phyloP scores from a whole-genome alignment of 345 rosid species.

The Populus tremula region DNA sequence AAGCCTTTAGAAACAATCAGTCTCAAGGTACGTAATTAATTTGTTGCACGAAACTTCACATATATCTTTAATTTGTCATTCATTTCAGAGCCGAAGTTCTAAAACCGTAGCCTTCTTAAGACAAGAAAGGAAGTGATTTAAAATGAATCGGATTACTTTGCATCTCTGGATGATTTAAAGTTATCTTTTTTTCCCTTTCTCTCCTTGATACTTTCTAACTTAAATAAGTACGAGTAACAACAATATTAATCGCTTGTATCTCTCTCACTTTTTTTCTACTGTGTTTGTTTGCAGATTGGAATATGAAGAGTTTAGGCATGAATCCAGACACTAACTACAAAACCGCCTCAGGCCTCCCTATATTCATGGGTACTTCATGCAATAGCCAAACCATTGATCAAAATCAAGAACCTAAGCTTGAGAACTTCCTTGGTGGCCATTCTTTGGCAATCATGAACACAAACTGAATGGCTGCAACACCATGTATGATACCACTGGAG shows the following conservation, averaged over 20 bases:
- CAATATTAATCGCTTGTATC: neutral
- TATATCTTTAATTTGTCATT: neutral
- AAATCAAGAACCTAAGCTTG: constrained; percentile 22
- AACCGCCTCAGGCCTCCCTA: constrained; percentile 24
- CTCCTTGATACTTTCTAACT: neutral
- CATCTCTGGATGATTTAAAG: neutral
- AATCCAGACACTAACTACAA: constrained; percentile 27
- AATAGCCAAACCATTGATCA: constrained; percentile 12
- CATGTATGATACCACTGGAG: constrained; percentile 1
- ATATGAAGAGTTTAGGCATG: constrained; percentile 44
- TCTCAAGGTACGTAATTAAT: constrained; percentile 47
- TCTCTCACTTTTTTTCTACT: neutral
- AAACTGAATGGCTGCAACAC: constrained; percentile 5
- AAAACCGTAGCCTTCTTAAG: constrained; percentile 24
- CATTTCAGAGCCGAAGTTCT: neutral
- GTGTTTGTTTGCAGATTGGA: constrained; percentile 20
- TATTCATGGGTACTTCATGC: constrained; percentile 25
- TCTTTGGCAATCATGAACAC: constrained; percentile 15
- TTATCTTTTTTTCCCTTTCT: neutral
- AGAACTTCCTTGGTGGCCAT: constrained; percentile 26
- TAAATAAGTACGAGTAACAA: neutral
- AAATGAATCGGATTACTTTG: neutral
- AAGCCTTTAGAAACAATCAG: constrained; percentile 57
- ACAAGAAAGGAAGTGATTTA: neutral
- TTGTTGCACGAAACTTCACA: neutral